Evolutionary conservation across 2,329 filamentous ascomycete species (phyloP).

Genomic region (Sclerotinia subarctica): DNA sequence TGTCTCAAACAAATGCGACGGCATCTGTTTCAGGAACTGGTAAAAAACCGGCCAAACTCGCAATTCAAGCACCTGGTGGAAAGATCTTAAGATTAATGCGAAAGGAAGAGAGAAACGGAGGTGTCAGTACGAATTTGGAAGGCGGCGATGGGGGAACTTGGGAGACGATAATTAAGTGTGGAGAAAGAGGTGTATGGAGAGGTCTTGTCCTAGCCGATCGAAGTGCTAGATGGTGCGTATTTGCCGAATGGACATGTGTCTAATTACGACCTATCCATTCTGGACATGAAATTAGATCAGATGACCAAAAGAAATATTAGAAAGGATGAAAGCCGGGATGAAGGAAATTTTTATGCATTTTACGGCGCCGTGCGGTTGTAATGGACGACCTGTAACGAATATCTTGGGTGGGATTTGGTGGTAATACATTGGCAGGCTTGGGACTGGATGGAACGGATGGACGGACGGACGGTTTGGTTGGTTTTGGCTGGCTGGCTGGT

Average conservation of each 20-base stretch:
- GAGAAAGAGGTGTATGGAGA: slow-evolving; percentile 76
- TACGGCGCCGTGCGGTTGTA: slow-evolving; percentile 8
- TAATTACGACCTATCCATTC: slow-evolving; percentile 24
- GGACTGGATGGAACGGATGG: background rate
- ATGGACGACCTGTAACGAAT: slow-evolving; percentile 20
- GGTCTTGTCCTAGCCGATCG: slow-evolving; percentile 79
- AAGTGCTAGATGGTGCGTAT: slow-evolving; percentile 86
- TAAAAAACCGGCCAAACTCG: slow-evolving; percentile 89
- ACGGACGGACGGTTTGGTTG: background rate
- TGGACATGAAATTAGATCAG: background rate
- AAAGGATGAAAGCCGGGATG: background rate
- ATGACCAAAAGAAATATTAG: background rate
- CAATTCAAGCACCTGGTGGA: slow-evolving; percentile 88
- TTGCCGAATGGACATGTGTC: slow-evolving; percentile 68
- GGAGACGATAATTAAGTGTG: slow-evolving; percentile 91
- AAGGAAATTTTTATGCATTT: slow-evolving; percentile 18
- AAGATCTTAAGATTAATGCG: slow-evolving; percentile 88
- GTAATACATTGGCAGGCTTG: background rate
- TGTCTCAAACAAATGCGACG: slow-evolving; percentile 62
- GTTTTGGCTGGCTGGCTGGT: slow-evolving; percentile 4
- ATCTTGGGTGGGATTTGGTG: slow-evolving; percentile 9
- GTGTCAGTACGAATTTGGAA: slow-evolving; percentile 46
- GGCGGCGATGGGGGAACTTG: slow-evolving; percentile 72
- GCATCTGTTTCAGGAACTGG: slow-evolving; percentile 56
- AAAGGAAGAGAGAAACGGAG: slow-evolving; percentile 61